Percentiles rank a stretch among this genome's conserved stretches.
Conservation (phyloP, 1,284 basidiomycete species). For the Sphagnurus paluster region DNA sequence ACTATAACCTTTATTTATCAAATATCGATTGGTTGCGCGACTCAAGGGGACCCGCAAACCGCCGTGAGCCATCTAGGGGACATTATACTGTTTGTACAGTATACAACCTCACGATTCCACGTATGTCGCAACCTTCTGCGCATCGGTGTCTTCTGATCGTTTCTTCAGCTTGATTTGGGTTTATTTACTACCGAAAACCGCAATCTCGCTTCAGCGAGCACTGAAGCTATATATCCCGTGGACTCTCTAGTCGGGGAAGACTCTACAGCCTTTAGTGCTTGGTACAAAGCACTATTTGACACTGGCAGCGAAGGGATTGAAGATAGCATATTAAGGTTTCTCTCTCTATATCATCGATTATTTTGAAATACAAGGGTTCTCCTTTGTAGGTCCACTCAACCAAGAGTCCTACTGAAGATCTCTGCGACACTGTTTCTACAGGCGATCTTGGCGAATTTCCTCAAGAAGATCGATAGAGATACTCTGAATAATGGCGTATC, state of each 20-base stretch:
- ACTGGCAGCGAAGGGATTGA: slow-evolving; percentile 78
- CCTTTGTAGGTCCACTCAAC: slow-evolving; percentile 60
- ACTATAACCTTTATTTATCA: slow-evolving; percentile 1
- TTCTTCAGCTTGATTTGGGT: slow-evolving; percentile 33
- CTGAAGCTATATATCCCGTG: slow-evolving; percentile 41
- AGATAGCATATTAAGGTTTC: slow-evolving; percentile 71
- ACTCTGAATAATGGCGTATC: slow-evolving; percentile 71
- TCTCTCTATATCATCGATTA: neutral
- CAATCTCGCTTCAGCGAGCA: slow-evolving; percentile 45
- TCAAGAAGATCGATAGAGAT: slow-evolving; percentile 63
- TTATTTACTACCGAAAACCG: slow-evolving; percentile 43
- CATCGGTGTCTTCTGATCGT: slow-evolving; percentile 9
- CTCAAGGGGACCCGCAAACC: slow-evolving; percentile 79
- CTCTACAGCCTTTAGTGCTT: slow-evolving; percentile 48
- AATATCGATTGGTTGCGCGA: slow-evolving; percentile 7
- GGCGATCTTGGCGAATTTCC: slow-evolving; percentile 50
- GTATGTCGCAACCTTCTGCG: slow-evolving; percentile 34
- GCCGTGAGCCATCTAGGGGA: slow-evolving; percentile 75
- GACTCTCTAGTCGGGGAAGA: slow-evolving; percentile 53
- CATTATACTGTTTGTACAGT: slow-evolving; percentile 71
- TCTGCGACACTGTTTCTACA: slow-evolving; percentile 64
- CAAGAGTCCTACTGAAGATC: slow-evolving; percentile 63
- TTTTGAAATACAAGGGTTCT: neutral
- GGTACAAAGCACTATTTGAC: slow-evolving; percentile 79
- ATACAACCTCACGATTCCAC: slow-evolving; percentile 60